Evolutionary conservation across 345 rosid species (phyloP), one percentile per base, ranked within the genome.

Genomic region (Balakata baccata): DNA sequence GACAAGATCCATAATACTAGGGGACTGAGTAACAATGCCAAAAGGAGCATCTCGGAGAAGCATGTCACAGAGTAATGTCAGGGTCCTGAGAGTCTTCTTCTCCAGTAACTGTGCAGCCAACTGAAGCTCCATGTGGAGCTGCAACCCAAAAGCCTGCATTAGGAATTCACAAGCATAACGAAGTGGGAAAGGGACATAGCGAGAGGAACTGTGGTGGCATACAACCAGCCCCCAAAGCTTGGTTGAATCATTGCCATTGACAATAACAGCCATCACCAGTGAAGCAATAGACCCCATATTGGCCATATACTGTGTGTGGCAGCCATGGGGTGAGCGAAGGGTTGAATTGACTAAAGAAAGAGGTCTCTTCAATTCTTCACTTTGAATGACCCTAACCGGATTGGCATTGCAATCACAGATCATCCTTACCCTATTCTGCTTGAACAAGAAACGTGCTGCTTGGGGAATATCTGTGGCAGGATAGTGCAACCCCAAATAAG

Each of bases 151-250:
- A 8, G 97, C 96, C 80, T 89, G 95, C 87, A 88, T 85, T 13
- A 93, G 88, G 78, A 91, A 88, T 71, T 91, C 95, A 53, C 98
- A 93, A 20, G 95, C 98, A 79, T 87, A 83, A 5, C 95, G 91
- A 67, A 86, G 86, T 1, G 97, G 95, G 75, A 88, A 91, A 51
- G 93, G 89, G 71, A 93, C 87, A 1, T 81, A 85, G 54, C 92
- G 80, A 4, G 97, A 85, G 41, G 95, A 84, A 72, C 87, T 80
- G 62, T 91, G 97, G 68, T 93, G 98, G 84, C 97, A 90, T 13
- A 86, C 98, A 11, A 91, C 87, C 75, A 93, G 82, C 47, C 98
- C 95, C 98, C 98, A 93, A 6, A 93, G 97, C 86, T 84, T 89
- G 17, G 75, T 81, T 1, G 89, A 84, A 71, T 86, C 85, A 1